Evolutionary conservation across 306 rosid species (phyloP), one percentile per base, ranked within the genome.

Genomic region (Crotalaria pallida): DNA sequence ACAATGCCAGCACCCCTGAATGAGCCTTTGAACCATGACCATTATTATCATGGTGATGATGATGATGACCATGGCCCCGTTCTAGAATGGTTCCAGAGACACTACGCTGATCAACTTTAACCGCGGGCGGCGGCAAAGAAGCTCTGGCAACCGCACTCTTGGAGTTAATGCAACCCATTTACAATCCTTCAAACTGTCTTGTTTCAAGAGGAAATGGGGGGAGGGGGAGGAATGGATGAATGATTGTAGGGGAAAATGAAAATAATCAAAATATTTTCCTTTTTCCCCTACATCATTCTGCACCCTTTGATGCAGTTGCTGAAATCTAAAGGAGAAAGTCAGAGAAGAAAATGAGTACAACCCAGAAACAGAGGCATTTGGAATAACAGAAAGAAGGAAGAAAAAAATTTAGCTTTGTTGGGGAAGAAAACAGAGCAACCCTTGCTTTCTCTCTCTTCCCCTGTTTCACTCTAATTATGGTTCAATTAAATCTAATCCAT

Each of bases 91-190:
- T 40, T 1, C 44, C 44, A 38, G 44, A 10, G 10, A 38, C 13
- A 38, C 44, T 10, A 10, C 10, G 44, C 9, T 36, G 43, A 9
- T 36, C 12, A 36, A 7, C 43, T 7, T 8, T 10, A 9, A 34
- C 1, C 2, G 1, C 0, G 11, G 16, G n/a, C 10, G 26, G 56
- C 0, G 82, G 74, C 2, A 78, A 59, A n/a, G 1, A 1, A 7
- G 22, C 44, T 51, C 61, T 40, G 10, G 75, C 49, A 1, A 60
- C 71, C 38, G 16, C 88, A 48, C 60, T 66, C 71, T 91, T 95
- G 21, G 99, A 95, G 85, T 53, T 87, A 75, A 95, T 83, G 83
- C 96, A 95, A 89, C 97, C 97, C 99, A 95, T 95, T 81, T 63
- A 11, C 0, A 2, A 10, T 38, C 13, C 11, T 38, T 10, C 11